Base-by-base conservation (phyloP, 2,329 filamentous ascomycete species). In the Penicillium sp. region DNA sequence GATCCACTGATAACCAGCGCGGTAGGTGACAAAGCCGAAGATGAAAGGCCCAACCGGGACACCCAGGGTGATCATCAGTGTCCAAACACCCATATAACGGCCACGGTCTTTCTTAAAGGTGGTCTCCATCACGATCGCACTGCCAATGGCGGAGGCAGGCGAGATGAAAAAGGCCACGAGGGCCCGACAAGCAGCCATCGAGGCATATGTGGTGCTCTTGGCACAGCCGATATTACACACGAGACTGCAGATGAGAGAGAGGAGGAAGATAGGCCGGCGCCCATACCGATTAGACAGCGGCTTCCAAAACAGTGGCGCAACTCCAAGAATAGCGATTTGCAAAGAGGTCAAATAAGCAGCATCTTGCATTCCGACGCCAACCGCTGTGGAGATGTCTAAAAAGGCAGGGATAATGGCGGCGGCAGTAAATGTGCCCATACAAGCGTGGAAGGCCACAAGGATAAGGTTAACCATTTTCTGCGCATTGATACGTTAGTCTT, bases 21-120 rank as follows among this genome's bases (percentile, higher is more conserved):
- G 76, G 54, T 80, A 72, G 1, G 79, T 77, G 1, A 85, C 82
- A 37, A 73, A 73, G 1, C 71, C 70, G 16, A 74, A 71, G n/a
- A 74, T 66, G 47, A 73, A 72, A 10, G 71, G 71, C 1, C 69
- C 70, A 28, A 73, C 63, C 1, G 79, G 78, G 16, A 79, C 75
- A 33, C 80, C 80, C 11, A 82, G 55, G 0, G 80, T 82, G 14
- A 82, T 68, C 67, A 82, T 72, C 52, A 74, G 68, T 47, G 82
- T 84, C 82, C 82, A 84, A 3, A 84, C 71, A 28, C 82, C 82
- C 78, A 84, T 83, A 47, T 80, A 82, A 46, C 73, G 75, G 5
- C 75, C 82, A 22, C 82, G 71, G 44, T 84, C 79, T 30, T 77
- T 77, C 63, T 79, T 80, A 69, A 84, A 85, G 56, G 82, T 84